Conservation (phyloP, 345 rosid species). For the Populus ilicifolia region DNA sequence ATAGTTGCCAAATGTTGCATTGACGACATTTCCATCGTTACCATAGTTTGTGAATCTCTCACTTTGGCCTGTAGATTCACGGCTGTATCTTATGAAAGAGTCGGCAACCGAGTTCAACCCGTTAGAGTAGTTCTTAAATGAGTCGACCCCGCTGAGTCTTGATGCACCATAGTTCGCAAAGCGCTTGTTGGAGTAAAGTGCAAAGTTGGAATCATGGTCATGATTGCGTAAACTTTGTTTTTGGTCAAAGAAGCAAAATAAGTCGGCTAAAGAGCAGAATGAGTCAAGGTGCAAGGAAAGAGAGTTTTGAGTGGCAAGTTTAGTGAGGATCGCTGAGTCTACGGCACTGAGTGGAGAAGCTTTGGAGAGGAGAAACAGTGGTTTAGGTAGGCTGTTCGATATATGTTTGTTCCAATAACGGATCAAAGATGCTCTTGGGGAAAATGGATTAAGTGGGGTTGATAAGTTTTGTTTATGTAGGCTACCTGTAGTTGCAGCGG, state of each 20-base stretch:
- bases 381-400: constrained; percentile 22
- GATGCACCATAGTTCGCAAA: constrained; percentile 27
- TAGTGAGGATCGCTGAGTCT: constrained; percentile 24
- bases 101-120: constrained; percentile 23
- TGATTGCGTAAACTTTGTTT: neutral
- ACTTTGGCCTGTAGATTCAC: constrained; percentile 14
- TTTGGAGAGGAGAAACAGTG: constrained; percentile 29
- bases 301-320: constrained; percentile 21
- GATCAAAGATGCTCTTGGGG: constrained; percentile 22
- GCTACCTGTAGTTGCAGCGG: neutral
- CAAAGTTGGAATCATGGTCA: constrained; percentile 20
- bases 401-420: constrained; percentile 32
- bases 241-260: constrained; percentile 22
- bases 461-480: neutral
- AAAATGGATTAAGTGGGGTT: constrained; percentile 13
- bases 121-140: constrained; percentile 34
- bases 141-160: constrained; percentile 15
- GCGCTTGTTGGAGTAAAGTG: constrained; percentile 19
- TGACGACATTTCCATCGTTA: constrained; percentile 25
- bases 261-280: constrained; percentile 25
- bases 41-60: constrained; percentile 25
- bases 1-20: constrained; percentile 28
- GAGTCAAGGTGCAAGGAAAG: constrained; percentile 22
- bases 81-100: constrained; percentile 27
- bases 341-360: constrained; percentile 28